Evolutionary conservation across 169 alveolate species (phyloP), one percentile per base, ranked within the genome.

Genomic region (Plasmodium ovale): DNA sequence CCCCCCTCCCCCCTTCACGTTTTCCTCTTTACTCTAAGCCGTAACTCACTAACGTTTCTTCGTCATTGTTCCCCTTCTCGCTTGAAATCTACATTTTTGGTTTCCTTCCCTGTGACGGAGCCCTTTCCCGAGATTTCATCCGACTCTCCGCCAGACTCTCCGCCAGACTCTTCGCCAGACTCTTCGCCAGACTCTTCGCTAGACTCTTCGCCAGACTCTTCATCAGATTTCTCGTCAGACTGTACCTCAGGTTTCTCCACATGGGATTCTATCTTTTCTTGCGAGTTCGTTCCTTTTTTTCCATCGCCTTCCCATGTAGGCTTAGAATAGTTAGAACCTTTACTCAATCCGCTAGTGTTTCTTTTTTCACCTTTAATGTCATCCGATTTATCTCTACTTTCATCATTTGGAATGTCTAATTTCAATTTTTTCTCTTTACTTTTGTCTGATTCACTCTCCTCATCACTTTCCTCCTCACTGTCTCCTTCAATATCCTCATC

Each of bases 41-140:
- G n/a, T n/a, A n/a, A n/a, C n/a, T n/a, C n/a, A n/a, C n/a, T n/a
- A n/a, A n/a, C n/a, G n/a, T n/a, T n/a, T n/a, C n/a, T n/a, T n/a
- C n/a, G n/a, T n/a, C n/a, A n/a, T n/a, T n/a, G n/a, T 5, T 29
- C 77, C 1, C 27, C 58, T 51, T 68, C 77, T 59, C 77, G 33
- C 27, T 68, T 68, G 56, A 68, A 68, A n/a, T 35, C 49, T n/a
- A 68, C 77, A n/a, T 68, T 68, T 51, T 29, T 68, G 14, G 16
- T 37, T 44, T 12, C 77, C 56, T 12, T 59, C 56, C 25, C 12
- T 47, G 19, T 21, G 16, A 47, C 16, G 0, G 56, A 47, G 25
- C 35, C 59, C 42, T 39, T 21, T 68, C 44, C 35, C 9, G 5
- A 23, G 23, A 42, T 47, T 39, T 70, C 59, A 23, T 35, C 84